phyloP scores from a whole-genome alignment of 257 asterid species.

The Thymus mandschuricus region DNA sequence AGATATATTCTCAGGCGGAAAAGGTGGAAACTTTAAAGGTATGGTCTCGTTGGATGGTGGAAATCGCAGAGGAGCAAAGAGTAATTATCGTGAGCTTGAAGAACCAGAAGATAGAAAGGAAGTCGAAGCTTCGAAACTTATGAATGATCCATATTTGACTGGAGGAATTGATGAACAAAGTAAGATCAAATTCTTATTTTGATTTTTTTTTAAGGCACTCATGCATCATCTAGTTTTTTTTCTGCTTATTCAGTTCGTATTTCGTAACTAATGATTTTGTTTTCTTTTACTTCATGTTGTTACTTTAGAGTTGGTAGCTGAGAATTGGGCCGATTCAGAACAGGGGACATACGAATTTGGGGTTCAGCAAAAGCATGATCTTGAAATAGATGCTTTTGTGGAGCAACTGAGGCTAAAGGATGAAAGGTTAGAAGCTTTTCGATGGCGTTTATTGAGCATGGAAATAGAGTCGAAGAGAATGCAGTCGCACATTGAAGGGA shows the following conservation, averaged over 20 bases:
- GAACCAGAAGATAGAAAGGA: constrained; percentile 39
- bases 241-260: not conserved
- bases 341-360: constrained; percentile 50
- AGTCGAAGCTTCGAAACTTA: constrained; percentile 35
- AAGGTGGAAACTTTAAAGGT: constrained; percentile 37
- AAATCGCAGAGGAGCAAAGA: constrained; percentile 28
- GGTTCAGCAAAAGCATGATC: constrained; percentile 58
- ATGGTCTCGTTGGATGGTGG: constrained; percentile 27
- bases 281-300: constrained; percentile 2
- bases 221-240: not conserved
- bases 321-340: constrained; percentile 58
- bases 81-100: constrained; percentile 37
- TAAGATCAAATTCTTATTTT: constrained; percentile 40
- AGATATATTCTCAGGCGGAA: constrained; percentile 44
- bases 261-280: not conserved
- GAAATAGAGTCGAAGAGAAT: constrained; percentile 78
- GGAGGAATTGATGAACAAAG: constrained; percentile 52
- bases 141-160: constrained; percentile 42
- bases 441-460: constrained; percentile 80
- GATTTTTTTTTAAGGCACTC: not conserved
- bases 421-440: constrained; percentile 70
- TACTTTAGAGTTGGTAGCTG: constrained; percentile 37
- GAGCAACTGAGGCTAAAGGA: constrained; percentile 84
- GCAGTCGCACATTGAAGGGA: constrained; percentile 60
- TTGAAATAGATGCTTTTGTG: constrained; percentile 79